phyloP scores from a whole-genome alignment of 1,139 yeast genomes.

The Hyphopichia pseudoburtonii region DNA sequence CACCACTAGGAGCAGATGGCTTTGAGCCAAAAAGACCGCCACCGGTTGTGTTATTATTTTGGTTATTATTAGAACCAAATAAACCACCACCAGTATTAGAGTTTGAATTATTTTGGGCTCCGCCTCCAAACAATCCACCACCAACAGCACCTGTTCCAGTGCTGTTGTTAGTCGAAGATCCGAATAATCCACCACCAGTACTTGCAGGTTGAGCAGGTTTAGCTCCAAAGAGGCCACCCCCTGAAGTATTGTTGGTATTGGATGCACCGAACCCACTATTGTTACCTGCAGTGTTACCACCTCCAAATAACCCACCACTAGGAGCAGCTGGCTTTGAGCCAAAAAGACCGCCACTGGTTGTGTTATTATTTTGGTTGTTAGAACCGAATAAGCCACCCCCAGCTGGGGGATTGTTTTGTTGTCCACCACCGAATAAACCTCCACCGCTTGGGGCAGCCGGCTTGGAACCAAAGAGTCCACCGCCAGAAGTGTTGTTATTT shows the following conservation, averaged over 20 bases:
- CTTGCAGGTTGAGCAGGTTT: constrained; percentile 7
- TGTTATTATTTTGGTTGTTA: constrained; percentile 17
- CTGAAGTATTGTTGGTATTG: constrained; percentile 3
- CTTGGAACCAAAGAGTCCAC: constrained; percentile 14
- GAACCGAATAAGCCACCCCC: constrained; percentile 41
- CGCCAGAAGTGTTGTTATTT: constrained; percentile 5
- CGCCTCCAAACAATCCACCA: constrained; percentile 10
- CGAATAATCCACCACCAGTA: constrained; percentile 11
- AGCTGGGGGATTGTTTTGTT: constrained; percentile 10
- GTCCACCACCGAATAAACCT: constrained; percentile 14
- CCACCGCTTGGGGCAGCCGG: constrained; percentile 14
- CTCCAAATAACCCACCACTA: constrained; percentile 24
- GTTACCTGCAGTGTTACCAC: constrained; percentile 6
- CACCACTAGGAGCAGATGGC: constrained; percentile 10
- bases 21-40: constrained; percentile 20
- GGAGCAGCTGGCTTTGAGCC: constrained; percentile 15
- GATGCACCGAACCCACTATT: constrained; percentile 9
- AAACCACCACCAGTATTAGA: constrained; percentile 26
- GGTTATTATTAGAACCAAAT: constrained; percentile 36
- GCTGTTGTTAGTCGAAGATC: constrained; percentile 1
- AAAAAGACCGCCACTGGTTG: constrained; percentile 10
- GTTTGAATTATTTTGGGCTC: constrained; percentile 3
- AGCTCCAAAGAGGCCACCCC: constrained; percentile 8
- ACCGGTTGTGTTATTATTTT: constrained; percentile 6
- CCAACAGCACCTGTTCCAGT: too few relatives aligned